phyloP scores from a whole-genome alignment of 1,284 basidiomycete species.

The Chalciporus piperatoides region DNA sequence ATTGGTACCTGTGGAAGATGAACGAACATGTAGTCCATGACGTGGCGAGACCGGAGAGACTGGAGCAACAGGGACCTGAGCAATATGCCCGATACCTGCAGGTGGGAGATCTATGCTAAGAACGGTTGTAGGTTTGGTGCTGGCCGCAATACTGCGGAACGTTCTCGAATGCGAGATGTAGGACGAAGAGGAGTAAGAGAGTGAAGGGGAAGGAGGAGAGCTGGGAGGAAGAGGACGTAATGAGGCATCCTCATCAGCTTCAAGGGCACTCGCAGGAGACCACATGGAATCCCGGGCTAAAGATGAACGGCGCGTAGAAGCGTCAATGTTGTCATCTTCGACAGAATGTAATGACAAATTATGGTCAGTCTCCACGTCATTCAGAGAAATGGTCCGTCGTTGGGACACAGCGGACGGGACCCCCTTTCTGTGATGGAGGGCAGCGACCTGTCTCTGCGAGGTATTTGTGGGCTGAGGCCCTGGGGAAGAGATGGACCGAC shows the following conservation, averaged over 20 bases:
- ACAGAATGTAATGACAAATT: constrained; percentile 35
- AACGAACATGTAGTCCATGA: constrained; percentile 54
- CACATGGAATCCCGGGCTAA: constrained; percentile 64
- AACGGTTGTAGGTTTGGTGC: constrained; percentile 93
- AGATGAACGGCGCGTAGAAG: constrained; percentile 50
- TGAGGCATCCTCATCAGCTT: constrained; percentile 89
- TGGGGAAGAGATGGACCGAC: constrained; percentile 32
- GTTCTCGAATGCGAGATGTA: constrained; percentile 77
- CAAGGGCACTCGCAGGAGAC: constrained; percentile 67
- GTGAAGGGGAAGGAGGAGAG: constrained; percentile 78
- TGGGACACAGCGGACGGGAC: constrained; percentile 38
- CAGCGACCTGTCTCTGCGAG: constrained; percentile 27
- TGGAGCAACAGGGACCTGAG: constrained; percentile 71
- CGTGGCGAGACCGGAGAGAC: constrained; percentile 41
- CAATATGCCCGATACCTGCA: constrained; percentile 85
- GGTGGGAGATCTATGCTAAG: constrained; percentile 81
- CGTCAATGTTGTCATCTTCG: constrained; percentile 42
- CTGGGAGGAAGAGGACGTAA: constrained; percentile 84
- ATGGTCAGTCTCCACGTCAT: constrained; percentile 42
- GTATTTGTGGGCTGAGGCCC: constrained; percentile 20
- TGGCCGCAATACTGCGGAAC: constrained; percentile 77
- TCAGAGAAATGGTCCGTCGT: constrained; percentile 61
- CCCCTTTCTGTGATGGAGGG: constrained; percentile 28
- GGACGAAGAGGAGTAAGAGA: constrained; percentile 74
- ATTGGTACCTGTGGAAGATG: constrained; percentile 51